Percentiles rank a stretch among this genome's conserved stretches.
phyloP scores from a whole-genome alignment of 2,329 filamentous ascomycete genomes.

The Sphaceloma murrayae region DNA sequence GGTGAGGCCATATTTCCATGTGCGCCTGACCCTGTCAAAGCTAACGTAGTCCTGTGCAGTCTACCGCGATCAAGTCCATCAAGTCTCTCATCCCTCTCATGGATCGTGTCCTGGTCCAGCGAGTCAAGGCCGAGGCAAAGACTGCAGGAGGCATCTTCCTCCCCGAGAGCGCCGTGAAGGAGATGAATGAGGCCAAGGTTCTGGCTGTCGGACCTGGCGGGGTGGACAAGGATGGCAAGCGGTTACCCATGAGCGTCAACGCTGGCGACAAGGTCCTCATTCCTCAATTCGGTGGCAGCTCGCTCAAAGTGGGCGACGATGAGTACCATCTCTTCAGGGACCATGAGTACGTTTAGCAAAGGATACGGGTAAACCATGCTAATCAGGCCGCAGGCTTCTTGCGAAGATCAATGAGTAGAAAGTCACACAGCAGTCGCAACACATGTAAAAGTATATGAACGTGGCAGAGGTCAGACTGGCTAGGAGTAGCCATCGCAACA shows the following conservation, averaged over 20 bases:
- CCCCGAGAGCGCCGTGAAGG: constrained; percentile 92
- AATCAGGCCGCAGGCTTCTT: constrained; percentile 58
- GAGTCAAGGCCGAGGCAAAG: constrained; percentile 93
- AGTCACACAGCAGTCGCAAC: too few relatives aligned
- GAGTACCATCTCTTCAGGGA: constrained; percentile 95
- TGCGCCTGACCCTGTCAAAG: neutral
- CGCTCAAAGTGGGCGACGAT: constrained; percentile 94
- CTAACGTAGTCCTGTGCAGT: constrained; percentile 20
- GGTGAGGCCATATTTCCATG: constrained; percentile 1
- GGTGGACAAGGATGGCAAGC: constrained; percentile 80
- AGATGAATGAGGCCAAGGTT: constrained; percentile 95
- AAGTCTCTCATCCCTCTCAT: constrained; percentile 89
- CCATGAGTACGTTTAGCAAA: constrained; percentile 67
- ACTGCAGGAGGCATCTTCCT: constrained; percentile 96
- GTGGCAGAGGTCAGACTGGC: neutral
- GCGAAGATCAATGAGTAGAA: constrained; percentile 96
- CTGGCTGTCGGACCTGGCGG: constrained; percentile 87
- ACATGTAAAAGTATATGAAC: too few relatives aligned
- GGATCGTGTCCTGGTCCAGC: constrained; percentile 96
- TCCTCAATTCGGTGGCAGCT: constrained; percentile 89
- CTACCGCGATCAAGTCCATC: constrained; percentile 75
- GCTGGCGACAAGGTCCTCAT: constrained; percentile 90
- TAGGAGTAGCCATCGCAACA: neutral
- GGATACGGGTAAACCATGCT: neutral
- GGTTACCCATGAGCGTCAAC: constrained; percentile 70